A percentile compares a stretch with the other conserved stretches of the same genome.
Conservation (phyloP, 306 rosid species). For the Senna siamea region DNA sequence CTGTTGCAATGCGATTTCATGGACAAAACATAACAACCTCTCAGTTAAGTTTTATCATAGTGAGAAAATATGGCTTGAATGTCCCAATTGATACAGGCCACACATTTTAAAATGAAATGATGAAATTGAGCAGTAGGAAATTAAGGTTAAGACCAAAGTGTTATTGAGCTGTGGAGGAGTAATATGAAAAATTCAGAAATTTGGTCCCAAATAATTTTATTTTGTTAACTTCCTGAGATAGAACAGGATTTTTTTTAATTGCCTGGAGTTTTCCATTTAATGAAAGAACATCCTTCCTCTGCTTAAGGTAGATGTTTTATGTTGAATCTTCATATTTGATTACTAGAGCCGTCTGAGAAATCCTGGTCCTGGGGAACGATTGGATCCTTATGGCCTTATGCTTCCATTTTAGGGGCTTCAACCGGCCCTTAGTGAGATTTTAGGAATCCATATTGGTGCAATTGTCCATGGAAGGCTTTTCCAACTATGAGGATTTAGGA, state of each 20-base stretch:
- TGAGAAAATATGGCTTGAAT: conserved; percentile 23
- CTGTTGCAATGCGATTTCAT: conserved; percentile 34
- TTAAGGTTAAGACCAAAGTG: conserved; percentile 15
- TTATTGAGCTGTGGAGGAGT: conserved; percentile 26
- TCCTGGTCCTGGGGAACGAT: neutral
- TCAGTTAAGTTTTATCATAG: conserved; percentile 6
- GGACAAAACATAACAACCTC: conserved; percentile 21
- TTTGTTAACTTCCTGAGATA: conserved; percentile 14
- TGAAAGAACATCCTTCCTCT: neutral
- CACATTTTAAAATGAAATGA: neutral
- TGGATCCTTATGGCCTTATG: neutral
- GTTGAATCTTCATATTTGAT: neutral
- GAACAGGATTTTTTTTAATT: neutral
- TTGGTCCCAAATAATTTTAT: conserved; percentile 17
- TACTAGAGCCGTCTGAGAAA: neutral
- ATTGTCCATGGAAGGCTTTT: conserved; percentile 20
- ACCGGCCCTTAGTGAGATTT: conserved; percentile 2
- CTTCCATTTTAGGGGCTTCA: neutral
- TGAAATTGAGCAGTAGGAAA: conserved; percentile 18
- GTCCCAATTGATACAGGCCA: conserved; percentile 26
- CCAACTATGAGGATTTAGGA: conserved; percentile 2
- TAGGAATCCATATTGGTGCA: conserved; percentile 26
- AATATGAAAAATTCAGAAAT: conserved; percentile 17
- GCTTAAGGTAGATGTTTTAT: neutral
- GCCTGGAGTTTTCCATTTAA: neutral